Evolutionary conservation across 345 rosid genomes (phyloP).

Genomic region (Arabis alpina): DNA sequence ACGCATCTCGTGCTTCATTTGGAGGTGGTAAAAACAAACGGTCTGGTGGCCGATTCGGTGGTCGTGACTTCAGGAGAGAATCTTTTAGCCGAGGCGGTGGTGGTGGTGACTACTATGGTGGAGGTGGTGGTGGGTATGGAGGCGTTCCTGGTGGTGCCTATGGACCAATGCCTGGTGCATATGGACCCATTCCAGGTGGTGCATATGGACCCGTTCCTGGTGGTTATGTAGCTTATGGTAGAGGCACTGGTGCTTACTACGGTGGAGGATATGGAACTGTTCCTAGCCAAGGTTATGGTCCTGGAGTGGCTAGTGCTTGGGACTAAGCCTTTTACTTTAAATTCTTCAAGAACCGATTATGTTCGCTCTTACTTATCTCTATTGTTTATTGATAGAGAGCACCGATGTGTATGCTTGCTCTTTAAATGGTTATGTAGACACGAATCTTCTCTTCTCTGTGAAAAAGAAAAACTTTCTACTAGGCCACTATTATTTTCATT

Average conservation of each 20-base stretch:
- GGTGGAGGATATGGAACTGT: slow-evolving; percentile 52
- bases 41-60: slow-evolving; percentile 88
- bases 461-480: slow-evolving; percentile 26
- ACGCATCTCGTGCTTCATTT: slow-evolving; percentile 69
- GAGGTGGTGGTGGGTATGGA: slow-evolving; percentile 68
- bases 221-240: slow-evolving; percentile 43
- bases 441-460: slow-evolving; percentile 24
- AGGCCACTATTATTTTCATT: slow-evolving; percentile 22
- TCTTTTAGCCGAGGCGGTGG: slow-evolving; percentile 56
- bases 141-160: slow-evolving; percentile 45
- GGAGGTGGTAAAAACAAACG: slow-evolving; percentile 64
- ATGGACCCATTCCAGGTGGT: slow-evolving; percentile 53
- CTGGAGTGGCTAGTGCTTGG: slow-evolving; percentile 83
- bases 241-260: slow-evolving; percentile 68
- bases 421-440: slow-evolving; percentile 41
- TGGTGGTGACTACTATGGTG: slow-evolving; percentile 65
- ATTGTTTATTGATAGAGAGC: slow-evolving; percentile 40
- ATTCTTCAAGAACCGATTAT: slow-evolving; percentile 27
- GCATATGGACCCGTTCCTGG: slow-evolving; percentile 45
- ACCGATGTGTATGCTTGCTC: slow-evolving; percentile 35
- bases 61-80: slow-evolving; percentile 89
- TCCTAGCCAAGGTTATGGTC: slow-evolving; percentile 50
- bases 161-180: slow-evolving; percentile 42
- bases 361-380: slow-evolving; percentile 32
- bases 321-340: slow-evolving; percentile 47